phyloP scores from a whole-genome alignment of 139 green algal genomes.

The Klebsormidium nitens region DNA sequence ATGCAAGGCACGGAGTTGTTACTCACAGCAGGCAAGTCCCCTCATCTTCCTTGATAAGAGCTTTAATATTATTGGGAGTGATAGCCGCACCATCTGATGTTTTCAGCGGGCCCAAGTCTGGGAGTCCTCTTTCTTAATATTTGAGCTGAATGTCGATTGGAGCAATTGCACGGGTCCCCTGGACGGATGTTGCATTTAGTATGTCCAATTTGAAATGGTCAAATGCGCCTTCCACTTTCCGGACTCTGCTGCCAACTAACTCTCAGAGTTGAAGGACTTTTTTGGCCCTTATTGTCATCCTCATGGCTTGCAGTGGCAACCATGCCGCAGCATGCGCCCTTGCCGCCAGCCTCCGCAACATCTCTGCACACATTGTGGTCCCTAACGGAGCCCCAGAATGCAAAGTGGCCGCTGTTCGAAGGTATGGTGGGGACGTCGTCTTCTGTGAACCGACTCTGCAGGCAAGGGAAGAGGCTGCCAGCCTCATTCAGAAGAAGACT shows the following conservation, averaged over 20 bases:
- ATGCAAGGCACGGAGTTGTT: slow-evolving; percentile 50
- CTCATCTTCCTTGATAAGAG: too few species aligned
- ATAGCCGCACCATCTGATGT: too few species aligned
- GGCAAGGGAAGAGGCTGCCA: slow-evolving; percentile 28
- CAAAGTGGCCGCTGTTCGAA: slow-evolving; percentile 60
- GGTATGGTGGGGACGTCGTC: slow-evolving; percentile 53
- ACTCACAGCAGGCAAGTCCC: slow-evolving; percentile 61
- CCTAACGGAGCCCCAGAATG: slow-evolving; percentile 53
- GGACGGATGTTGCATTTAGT: too few species aligned
- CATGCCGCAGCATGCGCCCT: slow-evolving; percentile 57
- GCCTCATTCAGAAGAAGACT: slow-evolving; percentile 42
- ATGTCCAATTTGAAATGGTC: too few species aligned
- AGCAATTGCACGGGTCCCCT: too few species aligned
- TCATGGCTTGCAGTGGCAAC: slow-evolving; percentile 50
- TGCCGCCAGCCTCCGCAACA: slow-evolving; percentile 50
- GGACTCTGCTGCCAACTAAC: too few species aligned
- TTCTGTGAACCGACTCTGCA: slow-evolving; percentile 62
- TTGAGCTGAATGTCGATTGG: too few species aligned
- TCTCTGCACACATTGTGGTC: slow-evolving; percentile 69
- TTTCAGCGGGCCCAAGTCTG: too few species aligned
- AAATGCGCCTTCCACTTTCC: neutral
- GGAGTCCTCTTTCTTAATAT: too few species aligned
- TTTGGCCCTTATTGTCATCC: too few species aligned
- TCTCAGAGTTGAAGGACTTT: too few species aligned
- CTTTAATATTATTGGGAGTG: too few species aligned